phyloP scores from a whole-genome alignment of 192 early-diverging fungal genomes.

The Backusella morwellensis region DNA sequence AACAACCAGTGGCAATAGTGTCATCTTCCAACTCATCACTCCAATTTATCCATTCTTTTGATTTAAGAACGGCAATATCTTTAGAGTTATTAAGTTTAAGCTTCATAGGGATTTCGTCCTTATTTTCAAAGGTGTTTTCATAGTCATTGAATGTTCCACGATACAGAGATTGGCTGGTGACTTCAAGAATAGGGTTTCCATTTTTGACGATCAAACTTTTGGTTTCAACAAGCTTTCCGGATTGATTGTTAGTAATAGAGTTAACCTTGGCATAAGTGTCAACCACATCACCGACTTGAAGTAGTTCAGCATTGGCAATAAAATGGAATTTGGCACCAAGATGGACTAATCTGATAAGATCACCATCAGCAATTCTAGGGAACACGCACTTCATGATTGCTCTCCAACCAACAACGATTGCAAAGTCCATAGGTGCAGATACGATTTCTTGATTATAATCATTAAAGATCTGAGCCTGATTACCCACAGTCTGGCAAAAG shows the following conservation, averaged over 20 bases:
- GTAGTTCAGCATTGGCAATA: constrained; percentile 66
- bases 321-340: constrained; percentile 91
- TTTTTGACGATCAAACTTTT: constrained; percentile 73
- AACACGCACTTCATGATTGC: constrained; percentile 88
- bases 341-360: constrained; percentile 89
- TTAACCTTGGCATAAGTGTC: constrained; percentile 80
- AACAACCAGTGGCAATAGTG: constrained; percentile 60
- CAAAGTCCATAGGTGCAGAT: constrained; percentile 90
- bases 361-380: constrained; percentile 91
- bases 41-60: constrained; percentile 90
- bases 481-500: constrained; percentile 76
- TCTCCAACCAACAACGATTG: constrained; percentile 90
- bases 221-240: constrained; percentile 91
- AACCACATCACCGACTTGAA: constrained; percentile 81
- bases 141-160: constrained; percentile 88
- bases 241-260: constrained; percentile 82
- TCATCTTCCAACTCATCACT: constrained; percentile 52
- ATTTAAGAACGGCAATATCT: constrained; percentile 86
- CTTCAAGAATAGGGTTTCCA: constrained; percentile 78
- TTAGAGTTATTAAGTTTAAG: constrained; percentile 69
- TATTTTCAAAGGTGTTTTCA: constrained; percentile 82
- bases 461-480: constrained; percentile 62
- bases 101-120: constrained; percentile 76
- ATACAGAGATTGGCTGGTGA: constrained; percentile 89
- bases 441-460: constrained; percentile 71